Evolutionary conservation across 441 rosid species (phyloP).

Genomic region (Gossypium trilobum): DNA sequence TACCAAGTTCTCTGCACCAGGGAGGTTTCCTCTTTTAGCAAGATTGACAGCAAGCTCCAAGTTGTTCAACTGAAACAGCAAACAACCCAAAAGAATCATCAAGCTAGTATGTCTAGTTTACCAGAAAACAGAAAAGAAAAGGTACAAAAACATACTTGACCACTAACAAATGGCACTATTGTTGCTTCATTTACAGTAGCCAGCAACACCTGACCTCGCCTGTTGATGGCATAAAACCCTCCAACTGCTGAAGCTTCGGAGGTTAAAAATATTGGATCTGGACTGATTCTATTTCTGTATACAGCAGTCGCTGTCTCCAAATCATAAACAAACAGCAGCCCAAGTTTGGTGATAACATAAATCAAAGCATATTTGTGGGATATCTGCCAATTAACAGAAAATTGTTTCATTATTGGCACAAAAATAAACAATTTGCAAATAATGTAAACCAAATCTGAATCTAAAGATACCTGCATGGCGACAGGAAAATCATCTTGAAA

Average conservation of each 20-base stretch:
- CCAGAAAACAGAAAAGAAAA: background rate
- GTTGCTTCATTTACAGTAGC: conserved; percentile 95
- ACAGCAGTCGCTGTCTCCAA: conserved; percentile 97
- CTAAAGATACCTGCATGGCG: conserved; percentile 82
- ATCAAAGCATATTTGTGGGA: conserved; percentile 89
- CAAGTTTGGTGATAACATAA: conserved; percentile 93
- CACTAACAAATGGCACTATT: conserved; percentile 89
- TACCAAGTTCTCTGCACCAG: conserved; percentile 90
- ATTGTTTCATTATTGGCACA: conserved; percentile 16
- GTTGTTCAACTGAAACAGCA: conserved; percentile 58
- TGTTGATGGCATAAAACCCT: conserved; percentile 92
- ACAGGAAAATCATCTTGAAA: conserved; percentile 99
- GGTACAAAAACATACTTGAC: conserved; percentile 55
- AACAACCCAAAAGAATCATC: conserved; percentile 5
- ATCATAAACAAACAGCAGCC: conserved; percentile 95
- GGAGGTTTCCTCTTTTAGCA: conserved; percentile 90
- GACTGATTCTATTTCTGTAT: conserved; percentile 93
- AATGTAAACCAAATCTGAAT: conserved; percentile 8
- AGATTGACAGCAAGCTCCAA: conserved; percentile 89
- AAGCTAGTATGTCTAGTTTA: conserved; percentile 11
- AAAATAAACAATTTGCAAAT: conserved; percentile 12
- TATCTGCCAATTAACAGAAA: conserved; percentile 56
- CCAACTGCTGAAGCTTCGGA: conserved; percentile 82
- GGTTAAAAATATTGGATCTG: conserved; percentile 97
- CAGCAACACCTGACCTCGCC: conserved; percentile 93